phyloP scores from a whole-genome alignment of 1,139 yeast genomes.

The Fermentozyma sake region DNA sequence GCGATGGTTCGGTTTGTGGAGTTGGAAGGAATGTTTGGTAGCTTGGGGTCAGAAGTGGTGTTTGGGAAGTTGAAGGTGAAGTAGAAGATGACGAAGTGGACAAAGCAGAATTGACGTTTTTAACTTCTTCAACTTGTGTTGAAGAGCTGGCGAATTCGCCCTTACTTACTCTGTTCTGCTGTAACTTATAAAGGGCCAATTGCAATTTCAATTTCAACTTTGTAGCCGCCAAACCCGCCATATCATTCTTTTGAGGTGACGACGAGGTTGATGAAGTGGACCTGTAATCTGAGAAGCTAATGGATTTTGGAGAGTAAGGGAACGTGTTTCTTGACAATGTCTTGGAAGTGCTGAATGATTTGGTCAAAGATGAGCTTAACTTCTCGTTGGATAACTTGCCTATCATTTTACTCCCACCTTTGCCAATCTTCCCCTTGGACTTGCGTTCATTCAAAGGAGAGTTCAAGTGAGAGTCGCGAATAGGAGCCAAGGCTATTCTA shows the following conservation, averaged over 20 bases:
- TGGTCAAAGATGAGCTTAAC: slow-evolving; percentile 10
- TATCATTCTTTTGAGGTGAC: slow-evolving; percentile 7
- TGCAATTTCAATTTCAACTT: slow-evolving; percentile 67
- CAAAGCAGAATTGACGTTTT: too few species aligned
- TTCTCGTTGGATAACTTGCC: slow-evolving; percentile 14
- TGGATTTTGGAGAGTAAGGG: slow-evolving; percentile 12
- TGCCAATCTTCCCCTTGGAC: slow-evolving; percentile 2
- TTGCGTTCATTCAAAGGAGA: slow-evolving; percentile 1
- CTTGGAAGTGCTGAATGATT: slow-evolving; percentile 4
- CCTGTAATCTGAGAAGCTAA: slow-evolving; percentile 24
- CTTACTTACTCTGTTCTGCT: slow-evolving; percentile 10
- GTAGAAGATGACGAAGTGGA: slow-evolving; percentile 1
- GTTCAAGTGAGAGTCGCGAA: slow-evolving; percentile 29
- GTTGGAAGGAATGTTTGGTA: slow-evolving; percentile 2
- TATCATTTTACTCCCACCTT: too few species aligned
- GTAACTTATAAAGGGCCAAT: slow-evolving; percentile 74
- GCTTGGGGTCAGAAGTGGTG: too few species aligned
- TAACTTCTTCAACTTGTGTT: too few species aligned
- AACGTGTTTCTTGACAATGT: slow-evolving; percentile 3
- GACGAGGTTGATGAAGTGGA: slow-evolving; percentile 8
- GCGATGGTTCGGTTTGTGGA: slow-evolving; percentile 4
- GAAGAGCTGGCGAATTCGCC: not conserved
- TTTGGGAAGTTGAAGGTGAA: not conserved
- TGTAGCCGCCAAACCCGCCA: slow-evolving; percentile 44
- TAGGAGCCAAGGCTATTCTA: slow-evolving; percentile 37